phyloP scores from a whole-genome alignment of 352 stramenopile species.

The Lagenidium sp. region DNA sequence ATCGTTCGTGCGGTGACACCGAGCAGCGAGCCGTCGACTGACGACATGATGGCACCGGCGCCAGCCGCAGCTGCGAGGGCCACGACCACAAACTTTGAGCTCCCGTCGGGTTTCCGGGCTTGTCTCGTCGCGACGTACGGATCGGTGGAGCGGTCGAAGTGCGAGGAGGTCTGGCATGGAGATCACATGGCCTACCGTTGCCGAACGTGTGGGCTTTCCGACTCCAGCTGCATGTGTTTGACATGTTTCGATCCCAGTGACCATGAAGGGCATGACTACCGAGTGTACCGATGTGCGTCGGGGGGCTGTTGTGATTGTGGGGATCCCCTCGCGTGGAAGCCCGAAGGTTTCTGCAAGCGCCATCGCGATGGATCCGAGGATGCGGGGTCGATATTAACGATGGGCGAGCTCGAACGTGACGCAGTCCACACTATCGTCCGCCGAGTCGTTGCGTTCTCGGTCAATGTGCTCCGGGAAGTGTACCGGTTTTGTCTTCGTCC shows the following conservation, averaged over 20 bases:
- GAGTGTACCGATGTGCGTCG: constrained; percentile 74
- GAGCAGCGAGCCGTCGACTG: background rate
- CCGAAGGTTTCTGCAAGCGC: constrained; percentile 70
- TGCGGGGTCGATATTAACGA: constrained; percentile 3
- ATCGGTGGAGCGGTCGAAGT: constrained; percentile 66
- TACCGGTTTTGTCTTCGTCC: constrained; percentile 37
- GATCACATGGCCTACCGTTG: constrained; percentile 85
- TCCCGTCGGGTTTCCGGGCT: constrained; percentile 29
- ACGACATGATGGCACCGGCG: background rate
- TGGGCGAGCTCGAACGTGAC: constrained; percentile 27
- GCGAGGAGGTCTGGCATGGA: constrained; percentile 81
- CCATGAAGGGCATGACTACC: constrained; percentile 74
- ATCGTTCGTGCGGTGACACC: constrained; percentile 5
- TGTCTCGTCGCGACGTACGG: constrained; percentile 48
- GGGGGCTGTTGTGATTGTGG: constrained; percentile 79
- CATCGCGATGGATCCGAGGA: constrained; percentile 17
- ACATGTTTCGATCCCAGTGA: constrained; percentile 70
- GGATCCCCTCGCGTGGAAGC: constrained; percentile 69
- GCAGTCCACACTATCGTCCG: constrained; percentile 35
- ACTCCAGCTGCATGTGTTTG: constrained; percentile 84
- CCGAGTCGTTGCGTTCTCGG: constrained; percentile 38
- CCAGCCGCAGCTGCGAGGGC: background rate
- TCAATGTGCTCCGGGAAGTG: constrained; percentile 48
- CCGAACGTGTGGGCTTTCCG: constrained; percentile 70
- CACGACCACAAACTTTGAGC: constrained; percentile 11